Percentiles rank a stretch among this genome's conserved stretches.
Evolutionary conservation across 78 protist genomes (phyloP).

Genomic region (Polysphondylium violaceum): DNA sequence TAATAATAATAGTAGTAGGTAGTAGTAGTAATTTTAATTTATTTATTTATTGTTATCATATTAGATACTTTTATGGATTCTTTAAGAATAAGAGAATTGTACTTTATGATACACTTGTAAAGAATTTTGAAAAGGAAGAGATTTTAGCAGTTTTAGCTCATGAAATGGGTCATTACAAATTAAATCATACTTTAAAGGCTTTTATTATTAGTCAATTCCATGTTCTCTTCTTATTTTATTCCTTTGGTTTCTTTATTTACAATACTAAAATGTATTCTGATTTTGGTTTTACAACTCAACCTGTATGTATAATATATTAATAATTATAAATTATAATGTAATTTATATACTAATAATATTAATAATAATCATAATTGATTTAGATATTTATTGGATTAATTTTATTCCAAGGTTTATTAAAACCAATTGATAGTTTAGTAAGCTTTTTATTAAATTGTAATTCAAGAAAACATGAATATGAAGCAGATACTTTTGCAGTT

Average conservation of each 20-base stretch:
- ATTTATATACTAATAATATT: neutral
- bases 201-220: conserved; percentile 35
- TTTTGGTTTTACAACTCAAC: conserved; percentile 55
- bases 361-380: neutral
- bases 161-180: conserved; percentile 92
- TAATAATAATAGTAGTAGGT: neutral
- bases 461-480: conserved; percentile 84
- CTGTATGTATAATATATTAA: conserved; percentile 11
- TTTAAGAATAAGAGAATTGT: conserved; percentile 90
- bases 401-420: conserved; percentile 63
- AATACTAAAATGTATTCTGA: conserved; percentile 61
- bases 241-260: conserved; percentile 61
- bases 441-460: conserved; percentile 40
- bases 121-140: conserved; percentile 52
- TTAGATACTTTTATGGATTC: conserved; percentile 90
- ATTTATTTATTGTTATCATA: neutral
- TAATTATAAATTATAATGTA: too few species aligned
- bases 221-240: conserved; percentile 34
- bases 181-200: conserved; percentile 67
- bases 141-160: conserved; percentile 87
- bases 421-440: conserved; percentile 76
- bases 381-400: conserved; percentile 56
- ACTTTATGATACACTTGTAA: conserved; percentile 91
- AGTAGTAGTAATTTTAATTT: neutral
- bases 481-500: conserved; percentile 79